A percentile compares a stretch with the other conserved stretches of the same genome.
Evolutionary conservation across 2,329 filamentous ascomycete genomes (phyloP).

Genomic region (Colletotrichum sp.): DNA sequence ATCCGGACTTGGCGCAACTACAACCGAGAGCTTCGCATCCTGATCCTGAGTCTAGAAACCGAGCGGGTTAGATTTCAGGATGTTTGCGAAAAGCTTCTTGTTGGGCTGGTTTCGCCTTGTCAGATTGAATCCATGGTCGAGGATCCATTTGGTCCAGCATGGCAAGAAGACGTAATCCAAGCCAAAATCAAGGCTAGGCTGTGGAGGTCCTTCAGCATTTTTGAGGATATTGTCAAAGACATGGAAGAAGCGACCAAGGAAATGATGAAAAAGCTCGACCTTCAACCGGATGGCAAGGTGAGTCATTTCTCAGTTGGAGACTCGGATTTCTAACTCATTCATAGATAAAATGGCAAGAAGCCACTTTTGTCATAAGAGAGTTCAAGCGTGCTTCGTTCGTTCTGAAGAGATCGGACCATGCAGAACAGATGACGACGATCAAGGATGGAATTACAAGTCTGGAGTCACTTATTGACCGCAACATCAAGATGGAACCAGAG

Average conservation of each 20-base stretch:
- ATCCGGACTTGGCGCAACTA: conserved; percentile 21
- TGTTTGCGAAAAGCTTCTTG: conserved; percentile 33
- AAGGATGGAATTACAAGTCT: conserved; percentile 26
- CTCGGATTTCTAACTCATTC: too few relatives aligned
- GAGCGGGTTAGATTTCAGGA: conserved; percentile 32
- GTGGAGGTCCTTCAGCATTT: conserved; percentile 24
- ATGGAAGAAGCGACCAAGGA: conserved; percentile 25
- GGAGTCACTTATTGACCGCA: conserved; percentile 23
- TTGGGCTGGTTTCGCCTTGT: conserved; percentile 24
- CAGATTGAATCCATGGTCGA: conserved; percentile 33
- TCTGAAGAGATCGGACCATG: conserved; percentile 10
- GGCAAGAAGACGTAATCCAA: conserved; percentile 25
- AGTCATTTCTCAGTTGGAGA: too few relatives aligned
- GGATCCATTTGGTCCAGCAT: conserved; percentile 30
- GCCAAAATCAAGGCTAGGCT: conserved; percentile 27
- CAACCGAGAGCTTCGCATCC: conserved; percentile 25
- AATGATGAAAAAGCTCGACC: conserved; percentile 18
- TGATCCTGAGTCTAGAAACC: conserved; percentile 26
- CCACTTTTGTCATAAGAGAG: not conserved
- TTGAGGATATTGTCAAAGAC: conserved; percentile 27
- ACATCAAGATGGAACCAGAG: conserved; percentile 25
- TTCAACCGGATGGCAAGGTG: not conserved
- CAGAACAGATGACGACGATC: conserved; percentile 11
- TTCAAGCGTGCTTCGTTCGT: conserved; percentile 18
- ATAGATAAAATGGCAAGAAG: not conserved